Base-by-base conservation (phyloP, 345 rosid species). In the Zanthoxylum bungeanum region DNA sequence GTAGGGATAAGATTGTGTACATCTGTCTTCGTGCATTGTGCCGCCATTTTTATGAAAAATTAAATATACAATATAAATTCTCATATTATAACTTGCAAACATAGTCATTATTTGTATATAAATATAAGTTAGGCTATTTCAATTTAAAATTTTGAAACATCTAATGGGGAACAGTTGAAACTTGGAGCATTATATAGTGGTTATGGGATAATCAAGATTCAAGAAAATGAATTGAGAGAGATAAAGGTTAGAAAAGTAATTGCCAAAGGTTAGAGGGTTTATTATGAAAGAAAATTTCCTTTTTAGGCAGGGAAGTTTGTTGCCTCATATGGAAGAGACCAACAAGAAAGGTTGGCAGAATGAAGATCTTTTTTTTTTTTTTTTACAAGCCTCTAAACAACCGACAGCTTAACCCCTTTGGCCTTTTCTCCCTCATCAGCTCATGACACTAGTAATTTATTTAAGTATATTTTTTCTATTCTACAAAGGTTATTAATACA, bases 291-390 rank as follows among this genome's bases (percentile, higher is more conserved):
- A n/a, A 74, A 80, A 75, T 79, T 83, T 81, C 85, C 82, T 11
- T 76, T 81, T 86, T 53, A 67, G 86, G 86, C 2, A 78, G 74
- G 49, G 60, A 62, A 75, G 62, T 63, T 37, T 56, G 9, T 80
- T 84, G 76, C 86, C 88, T 65, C 16, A 62, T 57, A 55, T 39
- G 85, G 87, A 81, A 85, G 49, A 79, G 79, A 79, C 80, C 74
- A 73, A 73, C 60, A 50, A 71, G 60, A 78, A 79, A 79, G 76
- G 30, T 25, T 4, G 40, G 77, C 51, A 61, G 40, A 52, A 14
- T 44, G 80, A 71, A 70, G 72, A 65, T 72, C 66, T 57, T 11
- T 14, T 44, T 14, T 68, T 40, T 27, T 49, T 71, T 73, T 76
- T 71, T 53, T 44, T 61, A 57, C 72, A 61, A 69, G 75, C 53